Evolutionary conservation across 305 asterid genomes (phyloP).

Genomic region (Fraxinus latifolia): DNA sequence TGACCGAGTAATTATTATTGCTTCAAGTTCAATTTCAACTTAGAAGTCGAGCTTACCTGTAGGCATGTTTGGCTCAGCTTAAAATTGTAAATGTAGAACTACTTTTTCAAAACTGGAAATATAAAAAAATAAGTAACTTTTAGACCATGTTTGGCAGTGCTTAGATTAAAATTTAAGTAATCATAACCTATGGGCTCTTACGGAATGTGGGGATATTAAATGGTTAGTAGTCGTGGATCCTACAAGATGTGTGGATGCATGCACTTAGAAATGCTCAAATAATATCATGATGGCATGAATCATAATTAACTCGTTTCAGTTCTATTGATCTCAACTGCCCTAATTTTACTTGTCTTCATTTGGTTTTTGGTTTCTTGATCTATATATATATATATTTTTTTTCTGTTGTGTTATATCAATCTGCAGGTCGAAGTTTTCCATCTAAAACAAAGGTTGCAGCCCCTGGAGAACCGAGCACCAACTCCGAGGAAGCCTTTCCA

Average conservation of each 20-base stretch:
- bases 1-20: neutral
- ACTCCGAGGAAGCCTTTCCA: slow-evolving; percentile 90
- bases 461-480: slow-evolving; percentile 81
- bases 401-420: neutral
- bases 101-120: neutral
- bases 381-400: neutral
- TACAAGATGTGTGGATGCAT: too few species aligned
- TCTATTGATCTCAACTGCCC: neutral
- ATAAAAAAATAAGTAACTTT: neutral
- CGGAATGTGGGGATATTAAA: neutral
- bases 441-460: slow-evolving; percentile 87
- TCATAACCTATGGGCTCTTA: too few species aligned
- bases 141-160: neutral
- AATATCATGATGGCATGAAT: neutral
- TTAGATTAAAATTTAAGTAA: neutral
- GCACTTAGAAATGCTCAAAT: neutral
- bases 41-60: neutral
- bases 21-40: neutral
- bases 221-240: neutral
- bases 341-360: neutral
- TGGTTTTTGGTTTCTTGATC: neutral
- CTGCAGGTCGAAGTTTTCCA: slow-evolving; percentile 89
- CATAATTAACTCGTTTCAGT: neutral
- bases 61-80: neutral
- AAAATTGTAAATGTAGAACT: neutral